phyloP scores from a whole-genome alignment of 345 rosid species.

The Erodium maritimum region DNA sequence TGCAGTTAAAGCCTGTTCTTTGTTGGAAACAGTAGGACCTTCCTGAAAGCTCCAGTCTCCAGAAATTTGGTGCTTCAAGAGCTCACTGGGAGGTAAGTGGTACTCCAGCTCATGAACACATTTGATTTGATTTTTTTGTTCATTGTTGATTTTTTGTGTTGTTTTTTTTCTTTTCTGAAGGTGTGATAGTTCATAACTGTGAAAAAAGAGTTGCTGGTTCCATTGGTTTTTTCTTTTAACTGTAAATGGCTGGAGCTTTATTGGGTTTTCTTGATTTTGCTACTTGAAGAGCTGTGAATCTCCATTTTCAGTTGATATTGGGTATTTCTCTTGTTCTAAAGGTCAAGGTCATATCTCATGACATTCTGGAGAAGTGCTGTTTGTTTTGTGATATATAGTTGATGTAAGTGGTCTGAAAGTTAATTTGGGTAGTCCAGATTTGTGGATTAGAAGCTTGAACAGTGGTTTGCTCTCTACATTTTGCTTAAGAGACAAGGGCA shows the following conservation, averaged over 20 bases:
- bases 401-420: not conserved
- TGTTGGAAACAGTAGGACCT: slow-evolving; percentile 14
- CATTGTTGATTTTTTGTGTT: not conserved
- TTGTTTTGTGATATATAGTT: too few relatives aligned
- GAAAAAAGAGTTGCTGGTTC: not conserved
- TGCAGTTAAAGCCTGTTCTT: slow-evolving; percentile 17
- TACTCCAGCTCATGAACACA: slow-evolving; percentile 2
- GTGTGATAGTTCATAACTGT: not conserved
- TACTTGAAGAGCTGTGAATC: not conserved
- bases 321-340: not conserved
- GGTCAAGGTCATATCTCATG: not conserved
- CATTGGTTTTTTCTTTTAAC: not conserved
- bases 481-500: slow-evolving; percentile 4
- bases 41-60: slow-evolving; percentile 7
- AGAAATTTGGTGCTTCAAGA: slow-evolving; percentile 12
- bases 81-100: slow-evolving; percentile 9
- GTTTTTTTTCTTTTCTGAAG: not conserved
- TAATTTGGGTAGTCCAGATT: too few relatives aligned
- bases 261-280: not conserved
- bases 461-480: slow-evolving; percentile 6
- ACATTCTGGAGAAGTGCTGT: not conserved
- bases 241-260: too few relatives aligned
- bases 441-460: not conserved
- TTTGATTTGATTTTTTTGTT: slow-evolving; percentile 5
- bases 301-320: not conserved